Evolutionary conservation across 148 eudicot genomes (phyloP), one percentile per base, ranked within the genome.

Genomic region (Selenicereus undatus): DNA sequence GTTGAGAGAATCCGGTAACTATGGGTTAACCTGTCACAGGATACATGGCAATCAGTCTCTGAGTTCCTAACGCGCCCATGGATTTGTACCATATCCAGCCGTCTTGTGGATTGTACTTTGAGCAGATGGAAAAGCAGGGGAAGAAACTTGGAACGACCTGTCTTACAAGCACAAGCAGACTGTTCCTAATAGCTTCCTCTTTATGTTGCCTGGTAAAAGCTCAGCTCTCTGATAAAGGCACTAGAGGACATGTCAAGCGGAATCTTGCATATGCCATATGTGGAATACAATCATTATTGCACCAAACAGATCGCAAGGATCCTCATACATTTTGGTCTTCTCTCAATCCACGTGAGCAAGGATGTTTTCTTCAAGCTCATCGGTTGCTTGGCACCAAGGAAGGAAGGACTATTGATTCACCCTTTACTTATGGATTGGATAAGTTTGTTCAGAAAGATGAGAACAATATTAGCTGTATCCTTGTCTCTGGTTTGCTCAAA

Each of bases 41-140:
- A 90, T 81, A 80, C 89, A 76, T 95, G 98, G 99, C 91, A 82
- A 76, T 80, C 86, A 24, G 79, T 96, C 60, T 88, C 93, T 54
- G 91, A 88, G 85, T 82, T 92, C 72, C 87, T 96, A 50, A 76
- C 98, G 26, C 99, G 93, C 82, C 77, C 87, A 81, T 90, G 97
- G 98, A 65, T 96, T 74, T 89, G 99, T 68, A 85, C 84, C 84
- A 91, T 93, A 83, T 90, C 92, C 80, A 88, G 82, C 90, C 93
- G 95, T 60, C 91, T 96, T 43, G 71, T 92, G 69, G 92, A 13
- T 71, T 83, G 30, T 96, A 91, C 89, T 96, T 91, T 74, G 81
- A 78, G 74, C 87, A 84, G 78, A 82, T 82, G 83, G 86, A 82
- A 72, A 82, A 78, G 48, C 74, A 77, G 51, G 88, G 84, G 29